These are phyloP conservation scores for Lathyrus sativus DNA, from an alignment of 306 rosid genomes.

Conservation along the genomic window DNA sequence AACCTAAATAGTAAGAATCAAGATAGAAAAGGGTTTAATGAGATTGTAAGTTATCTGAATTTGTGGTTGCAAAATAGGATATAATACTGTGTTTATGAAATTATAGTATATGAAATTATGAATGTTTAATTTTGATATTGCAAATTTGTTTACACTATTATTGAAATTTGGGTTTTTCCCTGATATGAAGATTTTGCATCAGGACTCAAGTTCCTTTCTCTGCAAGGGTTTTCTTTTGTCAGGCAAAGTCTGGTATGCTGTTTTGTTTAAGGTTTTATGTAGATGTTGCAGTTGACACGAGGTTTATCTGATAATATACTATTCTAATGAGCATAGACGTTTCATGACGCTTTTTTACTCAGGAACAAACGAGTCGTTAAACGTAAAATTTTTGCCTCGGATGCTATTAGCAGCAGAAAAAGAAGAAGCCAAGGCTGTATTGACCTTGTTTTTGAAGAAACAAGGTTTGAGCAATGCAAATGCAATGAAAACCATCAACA, in stretches of 20 bases:
- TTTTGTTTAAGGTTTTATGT: neutral
- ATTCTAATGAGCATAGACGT: slow-evolving; percentile 13
- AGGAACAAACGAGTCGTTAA: slow-evolving; percentile 56
- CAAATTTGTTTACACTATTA: too few species aligned
- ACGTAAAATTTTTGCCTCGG: slow-evolving; percentile 52
- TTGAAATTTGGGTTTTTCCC: neutral
- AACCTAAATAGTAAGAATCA: neutral
- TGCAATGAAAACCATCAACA: slow-evolving; percentile 80
- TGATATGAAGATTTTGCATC: slow-evolving; percentile 30
- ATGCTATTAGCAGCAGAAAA: slow-evolving; percentile 81
- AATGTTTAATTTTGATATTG: too few species aligned
- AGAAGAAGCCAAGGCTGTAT: slow-evolving; percentile 93
- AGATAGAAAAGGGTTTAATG: neutral
- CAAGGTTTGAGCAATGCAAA: slow-evolving; percentile 72
- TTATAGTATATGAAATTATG: too few species aligned
- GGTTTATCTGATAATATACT: slow-evolving; percentile 28
- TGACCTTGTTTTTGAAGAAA: slow-evolving; percentile 80
- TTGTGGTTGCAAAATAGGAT: too few species aligned
- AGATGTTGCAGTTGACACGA: slow-evolving; percentile 27
- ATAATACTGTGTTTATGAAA: too few species aligned
- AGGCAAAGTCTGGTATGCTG: slow-evolving; percentile 64
- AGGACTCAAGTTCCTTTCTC: slow-evolving; percentile 60
- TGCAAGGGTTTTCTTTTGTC: slow-evolving; percentile 57
- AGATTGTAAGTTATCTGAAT: neutral
- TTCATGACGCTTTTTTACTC: slow-evolving; percentile 35